A percentile compares a stretch with the other conserved stretches of the same genome.
These are phyloP conservation scores for Cercospora zeae-maydis DNA, from an alignment of 2,329 filamentous ascomycete genomes.

Conservation along the genomic window DNA sequence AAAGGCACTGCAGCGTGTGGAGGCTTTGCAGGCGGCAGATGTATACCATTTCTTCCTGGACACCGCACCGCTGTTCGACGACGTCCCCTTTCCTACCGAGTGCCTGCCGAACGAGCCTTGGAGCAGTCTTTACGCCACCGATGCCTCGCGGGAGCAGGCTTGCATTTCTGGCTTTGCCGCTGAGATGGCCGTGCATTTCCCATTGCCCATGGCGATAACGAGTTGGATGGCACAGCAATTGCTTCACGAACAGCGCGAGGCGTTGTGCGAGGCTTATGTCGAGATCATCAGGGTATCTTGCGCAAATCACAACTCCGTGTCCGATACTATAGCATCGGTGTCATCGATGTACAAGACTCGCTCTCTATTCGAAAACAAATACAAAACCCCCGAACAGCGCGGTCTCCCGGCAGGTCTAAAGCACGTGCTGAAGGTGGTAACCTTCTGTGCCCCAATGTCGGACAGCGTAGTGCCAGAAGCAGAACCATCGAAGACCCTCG, in stretches of 20 bases:
- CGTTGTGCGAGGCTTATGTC: constrained; percentile 38
- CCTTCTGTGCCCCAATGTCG: constrained; percentile 17
- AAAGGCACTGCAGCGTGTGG: constrained; percentile 58
- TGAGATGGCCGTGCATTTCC: constrained; percentile 37
- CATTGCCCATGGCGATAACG: constrained; percentile 40
- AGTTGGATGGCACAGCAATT: constrained; percentile 44
- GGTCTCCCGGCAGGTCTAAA: constrained; percentile 19
- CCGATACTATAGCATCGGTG: constrained; percentile 18
- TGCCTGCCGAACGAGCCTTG: constrained; percentile 36
- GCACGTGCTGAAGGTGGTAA: constrained; percentile 17
- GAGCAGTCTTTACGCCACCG: constrained; percentile 36
- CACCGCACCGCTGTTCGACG: constrained; percentile 12
- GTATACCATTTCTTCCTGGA: constrained; percentile 57
- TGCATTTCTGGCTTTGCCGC: constrained; percentile 43
- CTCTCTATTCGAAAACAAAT: constrained; percentile 19
- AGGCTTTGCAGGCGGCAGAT: constrained; percentile 53
- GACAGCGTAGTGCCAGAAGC: constrained; percentile 19
- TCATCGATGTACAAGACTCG: constrained; percentile 24
- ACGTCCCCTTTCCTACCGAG: constrained; percentile 30
- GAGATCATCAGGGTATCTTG: constrained; percentile 26
- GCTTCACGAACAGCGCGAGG: constrained; percentile 32
- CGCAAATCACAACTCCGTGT: constrained; percentile 13
- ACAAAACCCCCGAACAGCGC: constrained; percentile 9
- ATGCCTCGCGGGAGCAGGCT: constrained; percentile 37
- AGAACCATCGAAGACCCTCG: constrained; percentile 16